phyloP scores from a whole-genome alignment of 2,329 filamentous ascomycete species.

The Exophiala bonariae region DNA sequence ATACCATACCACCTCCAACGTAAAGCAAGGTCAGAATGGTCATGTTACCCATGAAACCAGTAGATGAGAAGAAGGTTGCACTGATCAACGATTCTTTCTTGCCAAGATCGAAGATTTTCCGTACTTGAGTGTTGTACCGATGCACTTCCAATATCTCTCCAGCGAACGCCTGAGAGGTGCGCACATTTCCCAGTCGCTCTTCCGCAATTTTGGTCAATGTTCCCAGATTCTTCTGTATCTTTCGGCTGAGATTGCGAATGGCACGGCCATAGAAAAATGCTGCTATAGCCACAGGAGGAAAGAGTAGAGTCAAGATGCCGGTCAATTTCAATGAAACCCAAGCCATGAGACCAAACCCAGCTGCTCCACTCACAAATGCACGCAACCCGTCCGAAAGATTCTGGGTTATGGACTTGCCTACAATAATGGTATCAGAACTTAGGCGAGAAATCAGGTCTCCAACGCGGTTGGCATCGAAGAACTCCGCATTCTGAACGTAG shows the following conservation, averaged over 20 bases:
- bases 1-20: constrained; percentile 86
- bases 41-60: constrained; percentile 93
- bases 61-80: constrained; percentile 84
- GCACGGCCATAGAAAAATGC: constrained; percentile 89
- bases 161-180: constrained; percentile 93
- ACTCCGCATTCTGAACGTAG: constrained; percentile 87
- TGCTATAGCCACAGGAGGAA: constrained; percentile 85
- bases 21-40: constrained; percentile 89
- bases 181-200: constrained; percentile 94
- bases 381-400: constrained; percentile 96
- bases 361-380: constrained; percentile 82
- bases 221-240: constrained; percentile 91
- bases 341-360: constrained; percentile 91
- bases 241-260: constrained; percentile 84
- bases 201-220: constrained; percentile 95
- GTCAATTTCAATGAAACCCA: constrained; percentile 92
- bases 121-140: constrained; percentile 89
- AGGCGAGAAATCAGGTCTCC: constrained; percentile 94
- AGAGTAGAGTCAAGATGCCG: constrained; percentile 79
- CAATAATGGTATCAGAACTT: constrained; percentile 94
- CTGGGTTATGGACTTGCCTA: constrained; percentile 97
- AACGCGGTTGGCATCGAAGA: constrained; percentile 96
- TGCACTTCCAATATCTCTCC: constrained; percentile 87
- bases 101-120: constrained; percentile 87
- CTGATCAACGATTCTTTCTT: constrained; percentile 83